Conservation (phyloP, 2,329 filamentous ascomycete species). For the Stromatinia cepivora region DNA sequence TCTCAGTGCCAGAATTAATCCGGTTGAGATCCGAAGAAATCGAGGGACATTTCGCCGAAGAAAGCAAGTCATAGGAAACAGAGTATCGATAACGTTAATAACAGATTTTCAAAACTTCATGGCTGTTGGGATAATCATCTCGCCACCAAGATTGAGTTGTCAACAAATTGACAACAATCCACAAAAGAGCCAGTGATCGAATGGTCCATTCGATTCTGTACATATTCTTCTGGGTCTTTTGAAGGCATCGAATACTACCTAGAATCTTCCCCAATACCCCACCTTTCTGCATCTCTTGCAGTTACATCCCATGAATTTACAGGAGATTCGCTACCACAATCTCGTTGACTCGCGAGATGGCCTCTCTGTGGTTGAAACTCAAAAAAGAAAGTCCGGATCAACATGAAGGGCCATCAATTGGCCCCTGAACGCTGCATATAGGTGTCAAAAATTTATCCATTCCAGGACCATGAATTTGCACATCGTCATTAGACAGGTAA, state of each 20-base stretch:
- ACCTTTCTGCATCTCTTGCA: slow-evolving; percentile 10
- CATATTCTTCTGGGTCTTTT: background rate
- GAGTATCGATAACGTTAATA: background rate
- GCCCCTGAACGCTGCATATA: slow-evolving; percentile 7
- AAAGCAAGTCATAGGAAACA: background rate
- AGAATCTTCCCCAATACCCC: slow-evolving; percentile 18
- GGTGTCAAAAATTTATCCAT: background rate
- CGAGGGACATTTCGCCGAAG: background rate
- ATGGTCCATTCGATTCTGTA: slow-evolving; percentile 10
- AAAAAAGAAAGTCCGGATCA: slow-evolving; percentile 9
- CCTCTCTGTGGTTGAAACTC: slow-evolving; percentile 2
- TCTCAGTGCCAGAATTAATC: slow-evolving; percentile 10
- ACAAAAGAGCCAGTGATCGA: slow-evolving; percentile 3
- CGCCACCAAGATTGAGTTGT: slow-evolving; percentile 15
- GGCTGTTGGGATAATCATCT: background rate
- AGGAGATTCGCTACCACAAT: background rate
- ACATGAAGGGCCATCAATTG: slow-evolving; percentile 5
- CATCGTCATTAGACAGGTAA: slow-evolving; percentile 1
- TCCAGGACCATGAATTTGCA: background rate
- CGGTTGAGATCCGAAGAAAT: slow-evolving; percentile 12
- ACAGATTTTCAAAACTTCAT: slow-evolving; percentile 5
- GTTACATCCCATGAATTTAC: background rate
- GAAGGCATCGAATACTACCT: background rate
- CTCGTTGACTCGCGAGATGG: slow-evolving; percentile 9
- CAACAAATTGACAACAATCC: slow-evolving; percentile 2